Evolutionary conservation across 176 grass and related monocot genomes (phyloP), one percentile per base, ranked within the genome.

Genomic region (Phyllostachys edulis): DNA sequence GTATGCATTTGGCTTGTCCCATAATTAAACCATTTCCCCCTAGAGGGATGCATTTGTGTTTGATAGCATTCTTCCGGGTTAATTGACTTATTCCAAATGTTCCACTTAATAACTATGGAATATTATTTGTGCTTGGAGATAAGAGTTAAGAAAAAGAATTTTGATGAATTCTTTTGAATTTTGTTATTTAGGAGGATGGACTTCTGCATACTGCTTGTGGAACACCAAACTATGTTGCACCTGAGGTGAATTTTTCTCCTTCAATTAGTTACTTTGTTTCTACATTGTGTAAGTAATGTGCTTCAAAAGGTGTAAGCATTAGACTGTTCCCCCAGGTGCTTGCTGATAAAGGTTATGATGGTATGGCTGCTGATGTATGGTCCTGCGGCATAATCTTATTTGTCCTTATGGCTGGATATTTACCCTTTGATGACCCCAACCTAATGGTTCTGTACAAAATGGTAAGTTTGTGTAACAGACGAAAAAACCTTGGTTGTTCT

Each of bases 321-420:
- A 13, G 42, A 59, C 24, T 77, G 9, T 90, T 72, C 9, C 76
- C 80, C 86, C 60, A 99, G 96, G 96, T 99, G 16, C 89, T 99
- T 63, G 86, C 82, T 89, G 96, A 95, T 77, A 99, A 96, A 96
- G 96, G 96, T 67, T 99, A 99, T 77, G 81, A 96, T 83, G 96
- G 93, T 77, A 94, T 69, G 76, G 74, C 93, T 80, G 94, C 96
- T 83, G 96, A 99, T 55, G 57, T 96, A 78, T 99, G 96, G 96
- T 99, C 96, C 20, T 99, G 96, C 66, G 93, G 96, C 69, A 85
- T 99, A 71, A 99, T 99, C 78, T 85, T 99, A 73, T 99, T 99
- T 86, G 96, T 99, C 77, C 91, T 99, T 45, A 94, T 99, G 93
- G 91, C 93, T 38, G 93, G 96, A 67, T 99, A 92, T 80, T 91